Conservation (phyloP, 2,329 filamentous ascomycete species). For the Fusarium sp. region DNA sequence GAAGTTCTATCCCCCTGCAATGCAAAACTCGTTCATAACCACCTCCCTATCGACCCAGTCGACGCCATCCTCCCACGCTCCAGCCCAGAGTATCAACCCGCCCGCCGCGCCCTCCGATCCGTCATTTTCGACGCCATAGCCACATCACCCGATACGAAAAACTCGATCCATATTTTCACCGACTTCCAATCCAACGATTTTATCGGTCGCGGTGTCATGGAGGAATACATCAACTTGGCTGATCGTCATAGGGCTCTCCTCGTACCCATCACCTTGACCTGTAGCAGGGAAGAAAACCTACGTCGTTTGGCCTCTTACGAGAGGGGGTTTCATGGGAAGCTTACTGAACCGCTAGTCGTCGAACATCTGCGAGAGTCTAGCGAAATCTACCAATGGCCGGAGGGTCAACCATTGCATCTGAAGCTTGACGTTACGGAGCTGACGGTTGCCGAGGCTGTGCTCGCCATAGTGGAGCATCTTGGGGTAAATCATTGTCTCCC, state of each 20-base stretch:
- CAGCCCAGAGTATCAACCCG: not conserved
- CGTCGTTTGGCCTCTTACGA: not conserved
- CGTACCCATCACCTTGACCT: not conserved
- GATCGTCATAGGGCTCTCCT: not conserved
- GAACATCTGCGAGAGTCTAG: not conserved
- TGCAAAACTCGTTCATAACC: not conserved
- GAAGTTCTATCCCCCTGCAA: not conserved
- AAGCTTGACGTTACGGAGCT: not conserved
- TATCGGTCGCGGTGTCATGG: not conserved
- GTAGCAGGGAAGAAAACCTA: not conserved
- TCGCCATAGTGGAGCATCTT: not conserved
- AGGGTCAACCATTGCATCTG: not conserved
- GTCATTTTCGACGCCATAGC: not conserved
- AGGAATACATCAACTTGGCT: not conserved
- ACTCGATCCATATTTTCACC: not conserved
- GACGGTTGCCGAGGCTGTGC: not conserved
- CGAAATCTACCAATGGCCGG: not conserved
- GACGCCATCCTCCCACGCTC: not conserved
- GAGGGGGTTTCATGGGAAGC: not conserved
- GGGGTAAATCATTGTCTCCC: too few relatives aligned
- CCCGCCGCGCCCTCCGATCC: not conserved
- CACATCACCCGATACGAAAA: not conserved
- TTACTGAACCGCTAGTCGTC: not conserved
- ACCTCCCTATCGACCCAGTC: not conserved
- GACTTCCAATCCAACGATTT: not conserved